A percentile compares a stretch with the other conserved stretches of the same genome.
Evolutionary conservation across 129 eudicot genomes (phyloP).

Genomic region (Centrapalus pauciflorus): DNA sequence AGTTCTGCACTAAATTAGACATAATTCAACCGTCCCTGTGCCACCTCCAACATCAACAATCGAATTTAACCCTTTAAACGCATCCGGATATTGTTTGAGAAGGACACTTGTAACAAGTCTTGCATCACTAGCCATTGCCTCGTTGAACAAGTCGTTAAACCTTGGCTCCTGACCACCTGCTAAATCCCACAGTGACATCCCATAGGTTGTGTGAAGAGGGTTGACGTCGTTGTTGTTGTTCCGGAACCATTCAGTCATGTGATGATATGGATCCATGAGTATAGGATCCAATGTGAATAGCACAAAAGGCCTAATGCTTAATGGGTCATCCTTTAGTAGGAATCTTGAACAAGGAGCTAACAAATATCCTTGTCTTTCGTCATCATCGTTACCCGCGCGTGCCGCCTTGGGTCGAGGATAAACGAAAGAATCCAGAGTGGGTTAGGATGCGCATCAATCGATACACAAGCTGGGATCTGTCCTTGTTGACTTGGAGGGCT

Average conservation of each 20-base stretch:
- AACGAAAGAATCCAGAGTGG: constrained; percentile 22
- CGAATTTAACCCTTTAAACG: constrained; percentile 20
- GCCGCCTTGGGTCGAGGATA: neutral
- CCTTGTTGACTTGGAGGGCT: constrained; percentile 13
- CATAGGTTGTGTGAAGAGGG: constrained; percentile 14
- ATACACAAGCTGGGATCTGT: neutral
- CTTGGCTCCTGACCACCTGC: constrained; percentile 1
- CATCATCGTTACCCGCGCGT: neutral
- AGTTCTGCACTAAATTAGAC: no score
- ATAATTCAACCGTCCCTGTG: constrained; percentile 20
- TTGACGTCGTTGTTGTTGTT: constrained; percentile 4
- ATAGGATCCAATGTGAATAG: constrained; percentile 18
- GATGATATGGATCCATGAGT: constrained; percentile 15
- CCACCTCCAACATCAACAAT: constrained; percentile 45
- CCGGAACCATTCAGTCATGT: constrained; percentile 26
- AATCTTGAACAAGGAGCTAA: constrained; percentile 29
- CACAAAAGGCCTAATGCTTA: constrained; percentile 15
- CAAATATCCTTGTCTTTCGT: constrained; percentile 11
- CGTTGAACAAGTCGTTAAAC: constrained; percentile 22
- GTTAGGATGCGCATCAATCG: constrained; percentile 27
- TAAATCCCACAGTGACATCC: constrained; percentile 4
- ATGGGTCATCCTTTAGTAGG: constrained; percentile 23
- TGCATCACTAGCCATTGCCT: constrained; percentile 35
- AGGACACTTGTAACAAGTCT: constrained; percentile 15
- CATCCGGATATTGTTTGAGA: neutral